Base-by-base conservation (phyloP, 2,329 filamentous ascomycete species). In the Sarocladium kiliense region DNA sequence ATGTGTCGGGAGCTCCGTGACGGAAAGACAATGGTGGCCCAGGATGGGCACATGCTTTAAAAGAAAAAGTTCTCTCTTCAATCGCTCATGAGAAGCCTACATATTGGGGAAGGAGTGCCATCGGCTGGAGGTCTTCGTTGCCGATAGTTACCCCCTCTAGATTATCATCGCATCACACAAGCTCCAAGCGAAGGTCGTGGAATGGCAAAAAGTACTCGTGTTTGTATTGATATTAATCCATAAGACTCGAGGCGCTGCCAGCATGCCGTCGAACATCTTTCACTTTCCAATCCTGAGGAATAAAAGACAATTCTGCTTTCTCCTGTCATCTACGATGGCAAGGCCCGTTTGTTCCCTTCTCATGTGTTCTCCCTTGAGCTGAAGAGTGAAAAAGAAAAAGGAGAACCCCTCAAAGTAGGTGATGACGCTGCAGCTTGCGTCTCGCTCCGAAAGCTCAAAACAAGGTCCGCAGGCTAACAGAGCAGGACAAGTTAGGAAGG, bases 201-300 rank as follows among this genome's bases (percentile, higher is more conserved):
- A 16, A 9, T 39, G 9, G 7, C 11, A 30, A 49, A 14, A 27
- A 23, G 23, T n/a, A 18, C 21, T 49, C 44, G 23, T 49, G 14
- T 27, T 21, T 25, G 19, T 45, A 45, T 23, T 45, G 23, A 27
- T 49, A 27, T 27, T 27, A 49, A 49, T 5, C 44, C 25, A 30
- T 49, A 18, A 45, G 44, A 49, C 23, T 49, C 23, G 44, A 49
- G 44, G 44, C 44, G 41, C 23, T 27, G 44, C 44, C 44, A 49
- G 44, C 44, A 49, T 49, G 44, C 44, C 44, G 14, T 49, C 25
- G 44, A 32, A 16, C 19, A 23, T 45, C 21, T 49, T n/a, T 49
- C 44, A 32, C 44, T 18, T 12, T 49, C 44, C 44, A 49, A 19
- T 23, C 19, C 41, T 39, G 5, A 5, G 7, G n/a, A 18, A 14